Evolutionary conservation across 2,329 filamentous ascomycete species (phyloP), one percentile per base, ranked within the genome.

Genomic region (Fusarium nurragi): DNA sequence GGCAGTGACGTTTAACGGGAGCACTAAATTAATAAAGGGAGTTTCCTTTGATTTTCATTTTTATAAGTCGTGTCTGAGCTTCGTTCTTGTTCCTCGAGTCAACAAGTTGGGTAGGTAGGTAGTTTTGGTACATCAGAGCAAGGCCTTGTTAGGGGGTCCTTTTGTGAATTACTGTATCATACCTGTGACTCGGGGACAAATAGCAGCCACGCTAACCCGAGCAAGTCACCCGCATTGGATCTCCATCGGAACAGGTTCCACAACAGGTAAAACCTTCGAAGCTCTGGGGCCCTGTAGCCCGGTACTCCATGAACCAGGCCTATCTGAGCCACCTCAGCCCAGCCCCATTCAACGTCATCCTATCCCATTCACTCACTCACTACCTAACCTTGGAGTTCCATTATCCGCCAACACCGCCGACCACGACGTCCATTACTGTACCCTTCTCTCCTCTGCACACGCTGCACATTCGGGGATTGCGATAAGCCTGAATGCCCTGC

Each of bases 281-380:
- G 46, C 34, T 30, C 38, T 44, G 34, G 28, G 25, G 12, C 28
- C 38, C 37, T 25, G 54, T 41, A 25, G 9, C 23, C 9, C 16
- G 23, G 50, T 13, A 22, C 30, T 30, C 12, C 13, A n/a, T n/a
- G n/a, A n/a, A 47, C 45, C 50, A 60, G 40, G 21, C 52, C 41
- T 52, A 57, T 39, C 46, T 45, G 26, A 45, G 39, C 50, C 45
- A 46, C 45, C 36, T 43, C 52, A 48, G 58, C 62, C 51, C 62
- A 67, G 64, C 64, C 59, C 60, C 64, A 52, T 61, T 67, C 60
- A 67, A 67, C 64, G 64, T 68, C 65, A 68, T 68, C 64, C 66
- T 60, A 54, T 68, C 54, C 53, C 60, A 56, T 68, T 49, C 60
- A 41, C n/a, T 43, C 30, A 32, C 44, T 25, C 14, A 25, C 37